Percentiles rank a stretch among this genome's conserved stretches.
Evolutionary conservation across 2,329 filamentous ascomycete genomes (phyloP).

Genomic region (Cladobotryum protrusum): DNA sequence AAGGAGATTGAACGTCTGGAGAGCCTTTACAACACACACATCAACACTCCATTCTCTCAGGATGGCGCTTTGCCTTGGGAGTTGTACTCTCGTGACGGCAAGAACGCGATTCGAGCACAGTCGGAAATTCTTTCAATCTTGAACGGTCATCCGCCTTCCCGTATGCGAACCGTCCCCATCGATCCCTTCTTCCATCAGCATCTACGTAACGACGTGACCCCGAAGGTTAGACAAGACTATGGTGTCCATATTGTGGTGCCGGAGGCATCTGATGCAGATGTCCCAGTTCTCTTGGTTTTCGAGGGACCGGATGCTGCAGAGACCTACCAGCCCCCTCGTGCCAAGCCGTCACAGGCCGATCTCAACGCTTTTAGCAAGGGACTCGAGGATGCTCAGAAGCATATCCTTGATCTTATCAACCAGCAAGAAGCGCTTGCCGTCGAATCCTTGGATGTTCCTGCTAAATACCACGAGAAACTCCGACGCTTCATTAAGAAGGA

Average conservation of each 20-base stretch:
- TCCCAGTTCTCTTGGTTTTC: slow-evolving; percentile 66
- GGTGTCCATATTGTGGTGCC: slow-evolving; percentile 71
- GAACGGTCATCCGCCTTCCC: slow-evolving; percentile 65
- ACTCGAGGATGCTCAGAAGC: slow-evolving; percentile 49
- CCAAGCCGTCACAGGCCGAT: slow-evolving; percentile 45
- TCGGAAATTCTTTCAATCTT: slow-evolving; percentile 70
- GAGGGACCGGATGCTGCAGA: slow-evolving; percentile 53
- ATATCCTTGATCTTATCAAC: slow-evolving; percentile 52
- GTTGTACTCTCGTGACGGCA: slow-evolving; percentile 78
- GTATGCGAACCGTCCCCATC: slow-evolving; percentile 60
- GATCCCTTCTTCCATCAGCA: slow-evolving; percentile 77
- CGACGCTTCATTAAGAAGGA: slow-evolving; percentile 59
- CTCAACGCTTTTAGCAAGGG: slow-evolving; percentile 48
- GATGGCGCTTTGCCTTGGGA: slow-evolving; percentile 76
- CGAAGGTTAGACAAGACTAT: slow-evolving; percentile 58
- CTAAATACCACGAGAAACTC: slow-evolving; percentile 59
- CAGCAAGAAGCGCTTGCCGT: slow-evolving; percentile 51
- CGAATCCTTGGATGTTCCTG: slow-evolving; percentile 50
- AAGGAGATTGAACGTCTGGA: slow-evolving; percentile 79
- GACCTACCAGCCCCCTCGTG: slow-evolving; percentile 49
- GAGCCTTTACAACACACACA: slow-evolving; percentile 73
- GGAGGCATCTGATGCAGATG: slow-evolving; percentile 50
- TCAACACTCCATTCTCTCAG: slow-evolving; percentile 67
- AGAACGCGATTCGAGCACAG: slow-evolving; percentile 71
- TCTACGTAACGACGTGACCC: slow-evolving; percentile 57